Conservation (phyloP, 1,139 yeast genomes). For the Scheffersomyces parashehatae region DNA sequence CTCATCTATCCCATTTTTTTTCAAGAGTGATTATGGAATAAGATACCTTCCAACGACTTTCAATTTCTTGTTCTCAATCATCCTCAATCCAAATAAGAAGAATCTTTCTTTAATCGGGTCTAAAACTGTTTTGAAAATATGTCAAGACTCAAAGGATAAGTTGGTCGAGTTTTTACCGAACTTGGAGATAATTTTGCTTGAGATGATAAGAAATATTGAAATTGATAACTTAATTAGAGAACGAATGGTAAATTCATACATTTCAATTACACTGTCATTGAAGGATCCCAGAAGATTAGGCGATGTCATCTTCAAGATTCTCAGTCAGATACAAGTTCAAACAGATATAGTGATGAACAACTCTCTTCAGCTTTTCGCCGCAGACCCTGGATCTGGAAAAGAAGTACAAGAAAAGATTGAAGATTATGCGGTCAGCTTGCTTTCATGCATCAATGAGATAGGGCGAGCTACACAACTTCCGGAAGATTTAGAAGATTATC, state of each 20-base stretch:
- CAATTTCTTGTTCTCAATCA: conserved; percentile 42
- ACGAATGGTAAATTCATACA: conserved; percentile 59
- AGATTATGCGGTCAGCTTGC: conserved; percentile 54
- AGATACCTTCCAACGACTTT: conserved; percentile 49
- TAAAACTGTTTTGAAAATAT: conserved; percentile 58
- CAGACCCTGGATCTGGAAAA: not conserved
- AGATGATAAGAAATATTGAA: conserved; percentile 47
- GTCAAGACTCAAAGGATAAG: conserved; percentile 58
- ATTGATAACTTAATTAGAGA: conserved; percentile 58
- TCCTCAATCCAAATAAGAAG: conserved; percentile 21
- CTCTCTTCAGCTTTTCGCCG: conserved; percentile 1
- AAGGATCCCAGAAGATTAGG: conserved; percentile 40
- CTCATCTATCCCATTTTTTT: conserved; percentile 58
- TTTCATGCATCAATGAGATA: conserved; percentile 63
- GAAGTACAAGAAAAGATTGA: conserved; percentile 16
- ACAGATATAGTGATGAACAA: conserved; percentile 14
- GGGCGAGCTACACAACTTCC: conserved; percentile 68
- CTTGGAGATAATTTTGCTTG: conserved; percentile 52
- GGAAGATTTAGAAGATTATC: conserved; percentile 51
- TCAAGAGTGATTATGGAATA: conserved; percentile 37
- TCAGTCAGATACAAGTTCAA: conserved; percentile 22
- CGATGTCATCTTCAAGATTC: conserved; percentile 18
- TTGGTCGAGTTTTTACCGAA: conserved; percentile 49
- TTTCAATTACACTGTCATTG: conserved; percentile 59
- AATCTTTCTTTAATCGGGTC: conserved; percentile 48